A percentile compares a stretch with the other conserved stretches of the same genome.
Evolutionary conservation across 2,329 filamentous ascomycete genomes (phyloP).

Genomic region (Pyrenophora teres): DNA sequence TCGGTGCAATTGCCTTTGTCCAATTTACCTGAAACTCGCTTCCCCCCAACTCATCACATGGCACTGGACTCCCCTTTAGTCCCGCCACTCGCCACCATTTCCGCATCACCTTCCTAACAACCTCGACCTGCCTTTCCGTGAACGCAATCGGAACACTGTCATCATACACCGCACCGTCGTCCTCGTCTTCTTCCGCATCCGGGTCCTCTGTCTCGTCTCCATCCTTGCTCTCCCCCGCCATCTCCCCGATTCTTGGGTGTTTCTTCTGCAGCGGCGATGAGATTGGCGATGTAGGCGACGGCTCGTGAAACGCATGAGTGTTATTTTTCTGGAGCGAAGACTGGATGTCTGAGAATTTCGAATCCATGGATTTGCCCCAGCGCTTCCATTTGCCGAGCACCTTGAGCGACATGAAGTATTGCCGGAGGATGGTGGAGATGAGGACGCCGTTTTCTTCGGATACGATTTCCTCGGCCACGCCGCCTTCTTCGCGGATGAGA

Average conservation of each 20-base stretch:
- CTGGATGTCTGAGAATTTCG: slow-evolving; percentile 71
- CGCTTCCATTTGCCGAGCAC: slow-evolving; percentile 79
- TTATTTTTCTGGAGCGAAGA: slow-evolving; percentile 61
- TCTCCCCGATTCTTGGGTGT: slow-evolving; percentile 19
- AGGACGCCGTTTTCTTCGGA: slow-evolving; percentile 86
- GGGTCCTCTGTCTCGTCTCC: slow-evolving; percentile 26
- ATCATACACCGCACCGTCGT: slow-evolving; percentile 46
- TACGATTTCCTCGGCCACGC: slow-evolving; percentile 75
- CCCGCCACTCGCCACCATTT: slow-evolving; percentile 75
- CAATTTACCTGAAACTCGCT: slow-evolving; percentile 68
- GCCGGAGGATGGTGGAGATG: slow-evolving; percentile 82
- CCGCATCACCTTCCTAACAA: slow-evolving; percentile 70
- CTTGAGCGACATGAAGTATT: slow-evolving; percentile 88
- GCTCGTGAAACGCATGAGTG: slow-evolving; percentile 55
- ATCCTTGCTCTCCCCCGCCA: not conserved
- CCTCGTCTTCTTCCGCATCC: slow-evolving; percentile 48
- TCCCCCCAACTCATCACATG: slow-evolving; percentile 63
- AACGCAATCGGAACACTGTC: slow-evolving; percentile 52
- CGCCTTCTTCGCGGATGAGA: slow-evolving; percentile 76
- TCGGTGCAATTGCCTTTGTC: slow-evolving; percentile 79
- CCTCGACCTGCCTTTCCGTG: slow-evolving; percentile 54
- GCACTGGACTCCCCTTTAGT: slow-evolving; percentile 56
- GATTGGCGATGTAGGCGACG: slow-evolving; percentile 31
- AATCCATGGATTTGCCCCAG: slow-evolving; percentile 65
- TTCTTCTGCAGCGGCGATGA: not conserved